Evolutionary conservation across 495 filamentous ascomycete species (phyloP), one percentile per base, ranked within the genome.

Genomic region (Neurospora africana): DNA sequence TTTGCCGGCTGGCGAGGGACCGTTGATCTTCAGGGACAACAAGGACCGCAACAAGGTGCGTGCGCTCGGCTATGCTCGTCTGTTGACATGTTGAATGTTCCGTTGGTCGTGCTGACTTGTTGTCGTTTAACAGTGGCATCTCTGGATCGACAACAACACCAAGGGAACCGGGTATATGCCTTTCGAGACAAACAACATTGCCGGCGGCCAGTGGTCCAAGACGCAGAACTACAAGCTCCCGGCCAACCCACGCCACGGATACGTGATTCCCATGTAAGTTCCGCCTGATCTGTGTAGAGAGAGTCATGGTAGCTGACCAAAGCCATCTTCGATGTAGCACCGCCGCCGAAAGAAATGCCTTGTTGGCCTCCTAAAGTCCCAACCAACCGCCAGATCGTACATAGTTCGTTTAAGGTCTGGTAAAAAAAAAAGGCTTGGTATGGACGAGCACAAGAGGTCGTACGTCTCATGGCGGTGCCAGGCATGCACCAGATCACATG

Each of bases 21-120:
- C 70, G 44, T 71, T 71, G 70, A 58, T 71, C 19, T 71, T 71
- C 43, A 68, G 70, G 44, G 44, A 71, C 58, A 71, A 71, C 35
- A 65, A 35, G 39, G 33, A 39, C 58, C 33, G 13, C 27, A 71
- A 19, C 15, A 71, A 71, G 70, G 70, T 71, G 36, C 21, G 69
- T 65, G 39, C 19, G 21, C 27, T 61, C 27, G 6, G 53, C 47
- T 58, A 58, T 58, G 15, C 47, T 30, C 11, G 47, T 58, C 21
- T 58, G 47, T 58, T 58, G 21, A 23, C n/a, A 61, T 33, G 53
- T 65, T 30, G 53, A 61, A 30, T 61, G 23, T 61, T 61, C 53
- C 11, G 13, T 61, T 27, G 23, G 53, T 17, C 13, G 53, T 65
- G 30, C 53, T 65, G 27, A 65, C 53, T 15, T 27, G 21, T 58